phyloP scores from a whole-genome alignment of 2,329 filamentous ascomycete genomes.

The Botrytis cinerea region DNA sequence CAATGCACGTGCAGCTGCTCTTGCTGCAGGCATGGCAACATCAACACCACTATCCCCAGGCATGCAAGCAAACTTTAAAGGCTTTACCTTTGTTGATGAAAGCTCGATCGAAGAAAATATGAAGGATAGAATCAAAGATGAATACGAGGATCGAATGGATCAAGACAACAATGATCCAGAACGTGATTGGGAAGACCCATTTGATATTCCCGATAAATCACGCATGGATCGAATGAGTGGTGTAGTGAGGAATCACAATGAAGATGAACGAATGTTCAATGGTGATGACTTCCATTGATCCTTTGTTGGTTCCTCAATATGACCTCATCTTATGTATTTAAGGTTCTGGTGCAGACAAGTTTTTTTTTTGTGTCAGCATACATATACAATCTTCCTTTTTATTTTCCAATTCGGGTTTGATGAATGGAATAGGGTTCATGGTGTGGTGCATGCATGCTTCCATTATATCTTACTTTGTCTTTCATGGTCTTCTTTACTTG shows the following conservation, averaged over 20 bases:
- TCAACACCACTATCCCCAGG: constrained; percentile 92
- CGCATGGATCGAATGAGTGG: constrained; percentile 62
- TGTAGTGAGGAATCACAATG: constrained; percentile 58
- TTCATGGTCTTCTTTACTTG: constrained; percentile 9
- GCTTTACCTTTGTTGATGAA: constrained; percentile 99
- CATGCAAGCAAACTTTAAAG: constrained; percentile 97
- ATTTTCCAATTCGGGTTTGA: not conserved
- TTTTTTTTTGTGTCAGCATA: constrained; percentile 12
- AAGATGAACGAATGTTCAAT: constrained; percentile 61
- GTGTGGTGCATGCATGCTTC: constrained; percentile 14
- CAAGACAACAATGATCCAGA: constrained; percentile 54
- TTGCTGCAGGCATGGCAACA: constrained; percentile 82
- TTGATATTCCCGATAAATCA: constrained; percentile 50
- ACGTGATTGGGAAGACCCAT: constrained; percentile 41
- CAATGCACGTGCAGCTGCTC: constrained; percentile 84
- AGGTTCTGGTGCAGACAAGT: not conserved
- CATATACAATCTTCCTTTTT: constrained; percentile 17
- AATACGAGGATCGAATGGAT: constrained; percentile 60
- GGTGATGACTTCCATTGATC: constrained; percentile 65
- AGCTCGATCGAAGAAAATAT: constrained; percentile 89
- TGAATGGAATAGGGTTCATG: constrained; percentile 1
- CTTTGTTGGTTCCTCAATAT: constrained; percentile 34
- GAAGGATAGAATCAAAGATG: constrained; percentile 52
- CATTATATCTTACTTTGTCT: constrained; percentile 6
- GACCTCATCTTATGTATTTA: constrained; percentile 23